Evolutionary conservation across 371 early-diverging fungal species (phyloP), one percentile per base, ranked within the genome.

Genomic region (Fennellomyces sp.): DNA sequence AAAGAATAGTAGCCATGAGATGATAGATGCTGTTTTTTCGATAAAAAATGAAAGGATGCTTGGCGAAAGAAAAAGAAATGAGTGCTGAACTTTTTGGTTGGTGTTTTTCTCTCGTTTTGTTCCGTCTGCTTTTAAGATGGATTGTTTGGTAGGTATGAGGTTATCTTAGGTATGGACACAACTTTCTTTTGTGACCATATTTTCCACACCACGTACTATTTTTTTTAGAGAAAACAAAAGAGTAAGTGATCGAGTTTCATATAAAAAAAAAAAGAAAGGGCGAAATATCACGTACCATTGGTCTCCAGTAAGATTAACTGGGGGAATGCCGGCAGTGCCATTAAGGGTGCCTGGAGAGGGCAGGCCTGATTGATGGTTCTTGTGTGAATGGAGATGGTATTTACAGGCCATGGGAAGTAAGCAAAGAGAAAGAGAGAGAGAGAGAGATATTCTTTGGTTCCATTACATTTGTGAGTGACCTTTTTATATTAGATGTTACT

Each of bases 121-220:
- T n/a, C n/a, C n/a, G n/a, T n/a, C n/a, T n/a, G n/a, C n/a, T n/a
- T n/a, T n/a, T n/a, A n/a, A n/a, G n/a, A n/a, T n/a, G n/a, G n/a
- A n/a, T n/a, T n/a, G n/a, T n/a, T n/a, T n/a, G n/a, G n/a, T n/a
- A n/a, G n/a, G 39, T 1, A 0, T 11, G 5, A 11, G 23, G 19
- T 61, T 49, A 66, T 48, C 56, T 67, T 15, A 67, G 63, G 12
- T 56, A 53, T 0, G 68, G 68, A 23, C 68, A 67, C 19, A 6
- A 21, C 2, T 21, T 30, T 52, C 60, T 50, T 27, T 30, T 17
- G 33, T 67, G 68, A 31, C 68, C 68, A 31, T 63, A 67, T 51
- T 62, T 67, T 25, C 68, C 68, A 41, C 68, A 67, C 68, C 68
- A 67, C 10, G 63, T 38, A 48, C 68, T 67, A 39, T n/a, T n/a